Evolutionary conservation across 108 stramenopile genomes (phyloP).

Genomic region (Chaetoceros tenuissimus): DNA sequence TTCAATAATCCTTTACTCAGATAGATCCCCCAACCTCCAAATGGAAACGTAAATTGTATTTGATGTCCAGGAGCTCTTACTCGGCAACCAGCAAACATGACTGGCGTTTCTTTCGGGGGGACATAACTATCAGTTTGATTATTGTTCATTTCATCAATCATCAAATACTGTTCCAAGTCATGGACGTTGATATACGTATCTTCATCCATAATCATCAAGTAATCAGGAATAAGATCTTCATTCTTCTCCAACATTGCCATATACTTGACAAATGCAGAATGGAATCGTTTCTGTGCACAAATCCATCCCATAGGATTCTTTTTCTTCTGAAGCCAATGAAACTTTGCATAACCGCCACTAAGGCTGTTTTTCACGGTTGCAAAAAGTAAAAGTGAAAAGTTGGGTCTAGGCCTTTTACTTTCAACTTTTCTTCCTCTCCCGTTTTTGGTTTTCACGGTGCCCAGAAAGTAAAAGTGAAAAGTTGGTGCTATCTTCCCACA

Average conservation of each 20-base stretch:
- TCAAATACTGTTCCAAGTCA: slow-evolving; percentile 8
- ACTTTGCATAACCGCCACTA: slow-evolving; percentile 14
- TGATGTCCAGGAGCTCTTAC: slow-evolving; percentile 1
- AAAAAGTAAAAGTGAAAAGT: too few species aligned
- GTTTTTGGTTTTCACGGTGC: too few species aligned
- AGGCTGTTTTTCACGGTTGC: too few species aligned
- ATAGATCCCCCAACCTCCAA: slow-evolving; percentile 37
- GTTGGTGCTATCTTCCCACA: too few species aligned
- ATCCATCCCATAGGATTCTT: slow-evolving; percentile 40
- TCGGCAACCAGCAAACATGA: slow-evolving; percentile 26
- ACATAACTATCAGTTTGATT: not conserved
- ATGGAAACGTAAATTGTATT: slow-evolving; percentile 24
- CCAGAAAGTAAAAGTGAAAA: too few species aligned
- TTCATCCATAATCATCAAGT: slow-evolving; percentile 42
- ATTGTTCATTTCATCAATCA: not conserved
- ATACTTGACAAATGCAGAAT: slow-evolving; percentile 12
- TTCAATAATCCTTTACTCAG: slow-evolving; percentile 18
- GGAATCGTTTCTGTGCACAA: slow-evolving; percentile 37
- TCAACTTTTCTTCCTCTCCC: too few species aligned
- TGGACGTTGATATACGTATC: slow-evolving; percentile 45
- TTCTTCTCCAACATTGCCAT: not conserved
- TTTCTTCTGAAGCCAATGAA: slow-evolving; percentile 19
- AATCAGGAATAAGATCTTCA: slow-evolving; percentile 26
- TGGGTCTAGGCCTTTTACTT: too few species aligned
- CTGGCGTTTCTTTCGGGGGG: not conserved